phyloP scores from a whole-genome alignment of 2,329 filamentous ascomycete genomes.

The Xylariales sp. region DNA sequence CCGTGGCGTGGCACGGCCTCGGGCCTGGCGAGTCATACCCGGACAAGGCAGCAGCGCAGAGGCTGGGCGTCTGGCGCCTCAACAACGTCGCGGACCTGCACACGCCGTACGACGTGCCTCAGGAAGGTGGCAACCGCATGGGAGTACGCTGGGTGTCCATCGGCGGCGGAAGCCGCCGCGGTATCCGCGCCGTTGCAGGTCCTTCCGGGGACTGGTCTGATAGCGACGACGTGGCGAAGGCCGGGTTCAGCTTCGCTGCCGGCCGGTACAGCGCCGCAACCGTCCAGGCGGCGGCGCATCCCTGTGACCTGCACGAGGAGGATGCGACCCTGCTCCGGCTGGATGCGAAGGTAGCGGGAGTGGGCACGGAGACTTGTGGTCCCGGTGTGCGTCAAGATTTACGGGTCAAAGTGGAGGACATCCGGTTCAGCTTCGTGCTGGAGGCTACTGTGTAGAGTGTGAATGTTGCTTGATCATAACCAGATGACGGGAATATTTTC shows the following conservation, averaged over 20 bases:
- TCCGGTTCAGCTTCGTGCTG: constrained; percentile 36
- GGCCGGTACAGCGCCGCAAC: constrained; percentile 6
- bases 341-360: constrained; percentile 42
- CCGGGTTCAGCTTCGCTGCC: constrained; percentile 10
- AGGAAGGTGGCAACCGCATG: constrained; percentile 63
- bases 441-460: constrained; percentile 20
- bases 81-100: constrained; percentile 43
- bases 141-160: constrained; percentile 53
- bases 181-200: constrained; percentile 20
- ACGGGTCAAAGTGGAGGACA: constrained; percentile 34
- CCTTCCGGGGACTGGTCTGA: too few relatives aligned
- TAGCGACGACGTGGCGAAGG: too few relatives aligned
- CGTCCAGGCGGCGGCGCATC: constrained; percentile 9
- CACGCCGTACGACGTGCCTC: constrained; percentile 60
- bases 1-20: constrained; percentile 55
- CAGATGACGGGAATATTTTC: too few relatives aligned
- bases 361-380: constrained; percentile 45
- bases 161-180: constrained; percentile 18
- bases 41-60: constrained; percentile 55
- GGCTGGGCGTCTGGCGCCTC: constrained; percentile 44
- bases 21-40: constrained; percentile 62
- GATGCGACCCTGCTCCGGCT: constrained; percentile 32
- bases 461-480: too few relatives aligned
- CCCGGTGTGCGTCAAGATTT: constrained; percentile 41
- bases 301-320: constrained; percentile 15